Percentiles rank a stretch among this genome's conserved stretches.
These are phyloP conservation scores for Podosphaera xanthii DNA, from an alignment of 2,329 filamentous ascomycete genomes.

Conservation along the genomic window DNA sequence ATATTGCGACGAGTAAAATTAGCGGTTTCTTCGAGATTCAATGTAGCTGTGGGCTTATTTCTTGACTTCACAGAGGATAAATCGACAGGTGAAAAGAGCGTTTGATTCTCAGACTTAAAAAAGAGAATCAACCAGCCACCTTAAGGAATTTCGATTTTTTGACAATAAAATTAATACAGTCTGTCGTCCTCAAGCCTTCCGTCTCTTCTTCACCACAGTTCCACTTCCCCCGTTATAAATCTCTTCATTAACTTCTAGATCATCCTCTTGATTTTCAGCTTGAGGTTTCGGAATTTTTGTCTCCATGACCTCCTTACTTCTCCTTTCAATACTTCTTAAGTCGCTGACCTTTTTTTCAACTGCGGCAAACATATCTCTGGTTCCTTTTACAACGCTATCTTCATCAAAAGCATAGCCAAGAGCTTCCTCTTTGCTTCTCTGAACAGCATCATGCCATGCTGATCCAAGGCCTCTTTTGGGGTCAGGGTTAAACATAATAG, in stretches of 20 bases:
- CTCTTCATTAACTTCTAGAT: slow-evolving; percentile 9
- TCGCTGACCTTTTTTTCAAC: slow-evolving; percentile 33
- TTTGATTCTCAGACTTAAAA: too few relatives aligned
- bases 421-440: slow-evolving; percentile 21
- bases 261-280: slow-evolving; percentile 8
- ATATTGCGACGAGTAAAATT: too few relatives aligned
- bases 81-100: too few relatives aligned
- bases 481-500: slow-evolving; percentile 93
- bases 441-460: slow-evolving; percentile 20
- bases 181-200: slow-evolving; percentile 5
- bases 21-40: too few relatives aligned
- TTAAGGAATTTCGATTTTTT: too few relatives aligned
- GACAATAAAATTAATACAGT: background rate
- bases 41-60: too few relatives aligned
- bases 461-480: slow-evolving; percentile 40
- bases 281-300: background rate
- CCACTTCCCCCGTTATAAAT: slow-evolving; percentile 2
- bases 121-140: too few relatives aligned
- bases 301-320: slow-evolving; percentile 8
- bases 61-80: too few relatives aligned
- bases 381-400: slow-evolving; percentile 70
- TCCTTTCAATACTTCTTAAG: slow-evolving; percentile 14
- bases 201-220: slow-evolving; percentile 9
- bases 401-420: slow-evolving; percentile 46
- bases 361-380: slow-evolving; percentile 71